phyloP scores from a whole-genome alignment of 208 protist species.

The Leptomonas seymouri region DNA sequence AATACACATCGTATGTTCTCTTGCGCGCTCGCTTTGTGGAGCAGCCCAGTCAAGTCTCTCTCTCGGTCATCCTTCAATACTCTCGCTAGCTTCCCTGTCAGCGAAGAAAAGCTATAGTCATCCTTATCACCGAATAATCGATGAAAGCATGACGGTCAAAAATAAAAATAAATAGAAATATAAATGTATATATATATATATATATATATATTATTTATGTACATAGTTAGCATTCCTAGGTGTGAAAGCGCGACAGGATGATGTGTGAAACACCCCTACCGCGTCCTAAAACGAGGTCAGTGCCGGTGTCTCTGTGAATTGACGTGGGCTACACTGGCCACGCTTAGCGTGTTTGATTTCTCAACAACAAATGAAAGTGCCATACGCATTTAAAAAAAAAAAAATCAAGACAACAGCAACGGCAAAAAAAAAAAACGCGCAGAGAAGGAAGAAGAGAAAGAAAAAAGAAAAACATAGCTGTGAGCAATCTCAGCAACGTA shows the following conservation, averaged over 20 bases:
- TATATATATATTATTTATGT: constrained; percentile 3
- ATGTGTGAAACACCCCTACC: constrained; percentile 11
- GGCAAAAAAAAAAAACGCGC: constrained; percentile 16
- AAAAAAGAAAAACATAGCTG: not conserved
- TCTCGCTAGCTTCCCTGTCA: not conserved
- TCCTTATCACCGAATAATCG: too few relatives aligned
- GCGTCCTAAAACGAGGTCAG: not conserved
- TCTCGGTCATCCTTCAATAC: too few relatives aligned
- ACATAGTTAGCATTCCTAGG: too few relatives aligned
- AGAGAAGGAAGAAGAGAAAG: constrained; percentile 8
- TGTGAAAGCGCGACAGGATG: too few relatives aligned
- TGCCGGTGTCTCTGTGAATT: too few relatives aligned
- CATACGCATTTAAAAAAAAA: constrained; percentile 1
- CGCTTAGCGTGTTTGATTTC: too few relatives aligned
- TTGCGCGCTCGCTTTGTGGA: too few relatives aligned
- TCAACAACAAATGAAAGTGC: too few relatives aligned
- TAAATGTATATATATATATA: constrained; percentile 8
- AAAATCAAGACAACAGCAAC: not conserved
- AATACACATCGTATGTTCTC: not conserved
- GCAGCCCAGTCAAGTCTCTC: too few relatives aligned
- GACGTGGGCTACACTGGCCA: too few relatives aligned
- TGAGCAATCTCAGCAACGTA: too few relatives aligned
- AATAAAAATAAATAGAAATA: not conserved
- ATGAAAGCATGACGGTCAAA: not conserved
- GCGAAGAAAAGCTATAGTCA: too few relatives aligned